Evolutionary conservation across 495 filamentous ascomycete genomes (phyloP), one percentile per base, ranked within the genome.

Genomic region (Hypoxylon crocopeplum): DNA sequence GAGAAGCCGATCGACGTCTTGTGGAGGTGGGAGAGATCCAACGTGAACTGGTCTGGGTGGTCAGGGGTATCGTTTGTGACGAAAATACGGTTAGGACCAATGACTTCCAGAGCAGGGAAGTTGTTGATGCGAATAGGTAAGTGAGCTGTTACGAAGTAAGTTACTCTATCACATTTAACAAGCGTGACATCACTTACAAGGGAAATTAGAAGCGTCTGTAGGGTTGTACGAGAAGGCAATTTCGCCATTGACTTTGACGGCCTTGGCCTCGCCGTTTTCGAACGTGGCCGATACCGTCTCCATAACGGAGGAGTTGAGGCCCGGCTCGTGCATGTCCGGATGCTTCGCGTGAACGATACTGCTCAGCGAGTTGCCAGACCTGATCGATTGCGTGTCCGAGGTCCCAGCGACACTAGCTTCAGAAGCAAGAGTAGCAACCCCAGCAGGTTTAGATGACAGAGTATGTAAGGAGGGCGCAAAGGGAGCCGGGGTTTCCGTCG

Each of bases 11-110:
- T 86, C 0, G 88, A 81, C 8, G 90, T 87, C 50, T 84, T 88
- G 40, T 84, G 79, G 47, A 97, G 82, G 59, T 83, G 86, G 7
- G 85, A 78, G 1, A 91, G 71, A 59, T 89, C 84, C 36, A 98
- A 75, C 3, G 77, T 82, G 73, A 96, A 99, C 66, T 94, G 89
- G 37, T 93, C 94, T 7, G 89, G 78, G 50, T 81, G 87, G 30
- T 91, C 87, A 2, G 68, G 56, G 10, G 79, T 75, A n/a, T 83
- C 78, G 62, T 88, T 86, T 13, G 82, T 82, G 48, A 97, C 86
- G 70, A 98, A 96, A 48, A 89, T 84, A 24, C 91, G 91, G 72
- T 99, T 99, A 15, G 92, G 91, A 2, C 93, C 94, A 47, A 99
- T 92, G 70, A 92, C 93, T 61, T 97, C 93, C 10, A 99, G 83